Conservation (phyloP, 352 stramenopile species). For the Globisporangium perplexum region DNA sequence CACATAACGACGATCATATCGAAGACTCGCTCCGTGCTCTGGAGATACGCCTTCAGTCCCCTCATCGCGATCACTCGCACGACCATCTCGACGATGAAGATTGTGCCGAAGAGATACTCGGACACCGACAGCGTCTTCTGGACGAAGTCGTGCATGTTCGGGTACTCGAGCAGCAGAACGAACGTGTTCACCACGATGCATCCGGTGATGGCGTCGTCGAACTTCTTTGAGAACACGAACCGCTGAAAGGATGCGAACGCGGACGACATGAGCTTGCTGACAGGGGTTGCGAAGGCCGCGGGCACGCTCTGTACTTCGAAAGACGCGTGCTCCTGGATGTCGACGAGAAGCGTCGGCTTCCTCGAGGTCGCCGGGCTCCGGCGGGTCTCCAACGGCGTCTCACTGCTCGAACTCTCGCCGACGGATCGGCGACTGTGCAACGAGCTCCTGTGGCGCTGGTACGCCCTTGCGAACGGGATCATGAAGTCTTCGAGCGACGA, state of each 20-base stretch:
- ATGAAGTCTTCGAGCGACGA: constrained; percentile 38
- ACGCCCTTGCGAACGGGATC: constrained; percentile 17
- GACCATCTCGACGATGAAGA: constrained; percentile 65
- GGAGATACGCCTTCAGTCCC: constrained; percentile 39
- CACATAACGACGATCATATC: constrained; percentile 68
- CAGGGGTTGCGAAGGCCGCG: neutral
- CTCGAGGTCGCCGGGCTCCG: constrained; percentile 2
- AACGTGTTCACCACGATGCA: constrained; percentile 68
- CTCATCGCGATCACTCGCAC: constrained; percentile 52
- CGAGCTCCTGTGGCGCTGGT: constrained; percentile 11
- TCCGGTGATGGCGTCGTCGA: constrained; percentile 61
- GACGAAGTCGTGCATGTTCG: constrained; percentile 39
- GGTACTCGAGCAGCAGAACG: constrained; percentile 64
- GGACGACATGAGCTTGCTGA: neutral
- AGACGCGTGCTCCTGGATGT: constrained; percentile 14
- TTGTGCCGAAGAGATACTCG: constrained; percentile 67
- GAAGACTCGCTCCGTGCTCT: constrained; percentile 60
- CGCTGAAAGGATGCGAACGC: constrained; percentile 26
- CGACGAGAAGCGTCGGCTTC: constrained; percentile 11
- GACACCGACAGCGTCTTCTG: constrained; percentile 31
- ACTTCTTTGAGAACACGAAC: constrained; percentile 64
- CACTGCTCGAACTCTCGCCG: constrained; percentile 6
- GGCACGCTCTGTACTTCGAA: constrained; percentile 13
- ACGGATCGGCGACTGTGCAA: constrained; percentile 4
- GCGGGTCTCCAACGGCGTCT: constrained; percentile 1